Conservation (phyloP, 495 filamentous ascomycete species). For the Lophiotrema nucula region DNA sequence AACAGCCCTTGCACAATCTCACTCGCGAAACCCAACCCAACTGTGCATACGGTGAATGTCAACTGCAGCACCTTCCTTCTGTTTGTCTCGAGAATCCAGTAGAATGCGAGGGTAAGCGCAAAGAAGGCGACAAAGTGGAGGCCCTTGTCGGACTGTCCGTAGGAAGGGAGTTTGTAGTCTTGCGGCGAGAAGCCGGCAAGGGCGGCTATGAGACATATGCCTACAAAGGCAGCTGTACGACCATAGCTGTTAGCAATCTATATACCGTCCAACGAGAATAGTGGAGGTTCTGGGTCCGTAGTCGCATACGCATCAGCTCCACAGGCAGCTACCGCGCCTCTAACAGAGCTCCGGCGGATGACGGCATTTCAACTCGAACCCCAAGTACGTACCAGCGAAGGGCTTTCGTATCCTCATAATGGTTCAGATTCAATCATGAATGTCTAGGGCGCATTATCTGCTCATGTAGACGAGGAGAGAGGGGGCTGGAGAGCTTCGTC, state of each 20-base stretch:
- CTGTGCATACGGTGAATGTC: slow-evolving; percentile 77
- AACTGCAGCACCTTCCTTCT: slow-evolving; percentile 80
- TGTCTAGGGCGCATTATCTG: too few species aligned
- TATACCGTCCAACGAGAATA: too few species aligned
- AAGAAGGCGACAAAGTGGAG: slow-evolving; percentile 91
- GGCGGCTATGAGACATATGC: slow-evolving; percentile 70
- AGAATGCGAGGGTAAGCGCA: slow-evolving; percentile 74
- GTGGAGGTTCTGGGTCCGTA: too few species aligned
- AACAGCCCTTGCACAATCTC: slow-evolving; percentile 80
- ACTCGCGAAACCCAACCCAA: slow-evolving; percentile 72
- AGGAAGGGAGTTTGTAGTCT: slow-evolving; percentile 36
- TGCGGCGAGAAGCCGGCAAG: slow-evolving; percentile 31
- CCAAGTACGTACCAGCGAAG: slow-evolving; percentile 34
- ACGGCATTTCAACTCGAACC: too few species aligned
- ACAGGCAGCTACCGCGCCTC: too few species aligned
- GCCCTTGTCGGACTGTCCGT: slow-evolving; percentile 73
- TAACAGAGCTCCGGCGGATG: too few species aligned
- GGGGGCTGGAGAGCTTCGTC: too few species aligned
- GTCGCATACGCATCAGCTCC: too few species aligned
- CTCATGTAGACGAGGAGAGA: too few species aligned
- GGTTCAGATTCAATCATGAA: too few species aligned
- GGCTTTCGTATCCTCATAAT: slow-evolving; percentile 34
- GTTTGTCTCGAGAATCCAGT: slow-evolving; percentile 93
- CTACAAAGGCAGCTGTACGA: slow-evolving; percentile 57
- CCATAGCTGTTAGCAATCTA: not conserved